Percentiles rank a stretch among this genome's conserved stretches.
Evolutionary conservation across 2,329 filamentous ascomycete genomes (phyloP).

Genomic region (Dactylellina sp.): DNA sequence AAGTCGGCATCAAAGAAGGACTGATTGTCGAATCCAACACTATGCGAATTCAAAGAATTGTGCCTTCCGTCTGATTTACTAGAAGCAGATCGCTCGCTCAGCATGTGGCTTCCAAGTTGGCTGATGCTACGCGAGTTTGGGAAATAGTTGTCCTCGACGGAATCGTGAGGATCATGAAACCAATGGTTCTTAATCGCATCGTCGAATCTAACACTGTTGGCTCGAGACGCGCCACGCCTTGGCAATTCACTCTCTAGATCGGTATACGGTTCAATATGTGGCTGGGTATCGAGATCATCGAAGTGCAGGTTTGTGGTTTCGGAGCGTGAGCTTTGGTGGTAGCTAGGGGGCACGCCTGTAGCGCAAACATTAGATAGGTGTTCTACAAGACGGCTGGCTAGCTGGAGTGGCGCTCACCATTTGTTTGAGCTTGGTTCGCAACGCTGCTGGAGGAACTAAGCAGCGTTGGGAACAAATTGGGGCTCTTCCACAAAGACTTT

Average conservation of each 20-base stretch:
- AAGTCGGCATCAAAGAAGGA: conserved; percentile 70
- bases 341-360: conserved; percentile 45
- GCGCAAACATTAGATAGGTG: conserved; percentile 38
- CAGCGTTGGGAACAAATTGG: conserved; percentile 51
- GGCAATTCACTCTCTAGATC: conserved; percentile 86
- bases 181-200: conserved; percentile 93
- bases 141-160: conserved; percentile 74
- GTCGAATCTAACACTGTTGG: conserved; percentile 97
- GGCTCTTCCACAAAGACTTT: conserved; percentile 58
- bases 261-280: conserved; percentile 82
- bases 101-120: conserved; percentile 78
- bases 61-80: conserved; percentile 83
- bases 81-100: conserved; percentile 91
- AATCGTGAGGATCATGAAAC: conserved; percentile 83
- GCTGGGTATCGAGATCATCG: conserved; percentile 85
- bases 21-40: conserved; percentile 79
- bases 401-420: conserved; percentile 38
- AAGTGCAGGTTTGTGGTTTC: conserved; percentile 69
- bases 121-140: conserved; percentile 80
- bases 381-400: background rate
- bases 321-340: conserved; percentile 51
- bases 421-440: conserved; percentile 53
- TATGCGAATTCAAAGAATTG: conserved; percentile 85
- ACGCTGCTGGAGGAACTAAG: conserved; percentile 54
- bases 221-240: conserved; percentile 86